Conservation (phyloP, 2,329 filamentous ascomycete genomes). For the Emmonsia crescens region DNA sequence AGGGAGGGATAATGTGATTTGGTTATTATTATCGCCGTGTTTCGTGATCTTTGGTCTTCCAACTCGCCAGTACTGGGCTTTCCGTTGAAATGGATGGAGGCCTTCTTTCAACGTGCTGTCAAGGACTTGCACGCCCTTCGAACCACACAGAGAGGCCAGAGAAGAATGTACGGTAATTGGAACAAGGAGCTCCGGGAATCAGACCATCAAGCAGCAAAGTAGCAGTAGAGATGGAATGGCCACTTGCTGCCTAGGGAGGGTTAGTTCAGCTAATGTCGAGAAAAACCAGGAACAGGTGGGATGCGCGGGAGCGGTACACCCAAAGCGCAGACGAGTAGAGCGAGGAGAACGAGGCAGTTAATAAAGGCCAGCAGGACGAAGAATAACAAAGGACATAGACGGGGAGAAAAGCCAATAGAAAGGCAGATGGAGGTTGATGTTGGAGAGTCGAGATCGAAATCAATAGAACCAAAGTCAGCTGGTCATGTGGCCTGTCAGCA, state of each 20-base stretch:
- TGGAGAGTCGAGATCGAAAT: slow-evolving; percentile 1
- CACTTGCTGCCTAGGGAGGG: background rate
- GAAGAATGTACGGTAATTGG: background rate
- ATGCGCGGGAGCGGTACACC: background rate
- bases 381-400: background rate
- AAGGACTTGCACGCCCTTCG: background rate
- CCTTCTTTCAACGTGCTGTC: background rate
- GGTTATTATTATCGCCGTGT: background rate
- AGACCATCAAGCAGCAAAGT: background rate
- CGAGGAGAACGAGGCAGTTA: background rate
- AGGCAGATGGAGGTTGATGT: background rate
- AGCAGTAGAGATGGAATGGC: background rate
- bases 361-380: background rate
- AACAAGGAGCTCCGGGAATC: background rate
- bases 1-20: background rate
- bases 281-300: background rate
- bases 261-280: background rate
- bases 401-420: background rate
- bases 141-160: background rate
- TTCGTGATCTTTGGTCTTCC: background rate
- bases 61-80: background rate
- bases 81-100: background rate
- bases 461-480: background rate
- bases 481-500: slow-evolving; percentile 1
- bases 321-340: background rate